Conservation (phyloP, 2,329 filamentous ascomycete genomes). For the Elsinoe batatas region DNA sequence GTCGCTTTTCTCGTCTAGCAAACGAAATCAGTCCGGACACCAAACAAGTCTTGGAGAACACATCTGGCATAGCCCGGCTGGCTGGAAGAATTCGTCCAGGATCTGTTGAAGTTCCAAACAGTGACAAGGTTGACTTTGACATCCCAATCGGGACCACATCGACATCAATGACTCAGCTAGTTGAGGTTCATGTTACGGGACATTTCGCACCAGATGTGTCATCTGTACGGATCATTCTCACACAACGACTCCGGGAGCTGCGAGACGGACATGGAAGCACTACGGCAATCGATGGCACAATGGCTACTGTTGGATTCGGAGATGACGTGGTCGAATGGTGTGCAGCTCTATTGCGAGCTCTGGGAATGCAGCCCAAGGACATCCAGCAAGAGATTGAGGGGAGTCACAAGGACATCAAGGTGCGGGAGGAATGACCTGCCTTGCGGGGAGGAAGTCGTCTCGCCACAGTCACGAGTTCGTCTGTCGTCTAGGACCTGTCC, state of each 20-base stretch:
- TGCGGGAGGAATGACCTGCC: not conserved
- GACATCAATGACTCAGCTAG: not conserved
- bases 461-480: too few species aligned
- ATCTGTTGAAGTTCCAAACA: not conserved
- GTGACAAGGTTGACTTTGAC: not conserved
- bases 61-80: not conserved
- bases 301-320: not conserved
- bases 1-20: constrained; percentile 36
- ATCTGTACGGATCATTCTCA: not conserved
- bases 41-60: not conserved
- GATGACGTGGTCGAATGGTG: constrained; percentile 6
- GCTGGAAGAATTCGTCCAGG: not conserved
- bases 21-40: not conserved
- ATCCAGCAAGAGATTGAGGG: constrained; percentile 4
- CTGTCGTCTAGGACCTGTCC: too few species aligned
- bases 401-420: not conserved
- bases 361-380: constrained; percentile 6
- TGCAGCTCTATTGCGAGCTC: not conserved
- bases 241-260: not conserved
- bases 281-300: not conserved
- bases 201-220: constrained; percentile 5
- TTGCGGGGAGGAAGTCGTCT: too few species aligned
- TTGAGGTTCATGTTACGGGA: not conserved
- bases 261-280: not conserved
- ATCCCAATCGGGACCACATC: not conserved